Evolutionary conservation across 176 grass and related monocot species (phyloP), one percentile per base, ranked within the genome.

Genomic region (Musa beccarii): DNA sequence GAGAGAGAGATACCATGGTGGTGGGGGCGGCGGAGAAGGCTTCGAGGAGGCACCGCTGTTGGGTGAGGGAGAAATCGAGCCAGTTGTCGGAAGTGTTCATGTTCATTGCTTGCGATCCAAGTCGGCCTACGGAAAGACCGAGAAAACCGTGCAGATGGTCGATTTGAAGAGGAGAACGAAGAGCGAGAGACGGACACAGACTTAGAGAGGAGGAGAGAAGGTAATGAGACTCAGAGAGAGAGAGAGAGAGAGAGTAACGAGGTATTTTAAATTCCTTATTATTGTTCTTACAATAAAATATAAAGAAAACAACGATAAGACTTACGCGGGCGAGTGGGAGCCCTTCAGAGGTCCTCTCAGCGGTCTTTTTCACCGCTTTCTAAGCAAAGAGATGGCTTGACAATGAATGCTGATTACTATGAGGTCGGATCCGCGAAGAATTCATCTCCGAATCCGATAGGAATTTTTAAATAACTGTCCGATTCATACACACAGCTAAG

Each of bases 51-150:
- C 21, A 59, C 20, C 10, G 73, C 25, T 75, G 54, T 10, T 75
- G 24, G 13, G 73, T 74, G 59, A 96, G 89, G 53, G 89, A 92
- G 87, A 92, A 96, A 68, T 79, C 79, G 74, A 96, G 87, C 87
- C 89, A 96, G 53, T 83, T 72, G 59, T 92, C 71, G 49, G 93
- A 79, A 55, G 83, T 68, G 80, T 96, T 83, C 87, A 96, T 90
- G 75, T 89, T 84, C 89, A 87, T 79, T 68, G 53, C 20, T 20
- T 28, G 25, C 34, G 25, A 24, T 62, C 57, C 57, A 62, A 62
- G 17, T 43, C 34, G 34, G 4, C 34, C 34, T 6, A 17, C 16
- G 66, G 66, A 7, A 66, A 74, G 22, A 17, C 7, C 14, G 14
- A 63, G 63, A 63, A 83, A 20, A 52, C 80, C 56, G 49, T 67